Base-by-base conservation (phyloP, 441 rosid species). In the Mallotus japonicus region DNA sequence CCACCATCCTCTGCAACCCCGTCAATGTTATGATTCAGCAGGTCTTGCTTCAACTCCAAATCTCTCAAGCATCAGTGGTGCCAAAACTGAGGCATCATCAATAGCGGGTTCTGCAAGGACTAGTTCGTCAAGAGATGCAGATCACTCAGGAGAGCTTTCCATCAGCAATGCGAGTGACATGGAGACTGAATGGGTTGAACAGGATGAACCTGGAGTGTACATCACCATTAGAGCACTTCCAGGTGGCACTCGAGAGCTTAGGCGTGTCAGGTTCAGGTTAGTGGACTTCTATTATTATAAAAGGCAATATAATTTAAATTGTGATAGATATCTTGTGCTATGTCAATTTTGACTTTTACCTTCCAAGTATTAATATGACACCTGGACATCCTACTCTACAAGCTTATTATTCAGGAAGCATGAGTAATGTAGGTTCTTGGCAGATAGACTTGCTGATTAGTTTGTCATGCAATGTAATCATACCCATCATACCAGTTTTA, bases 251-350 rank as follows among this genome's bases (percentile, higher is more conserved):
- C 86, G 91, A 22, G 97, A 95, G 85, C 95, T 95, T 69, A 87
- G 97, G 79, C 95, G 99, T 0, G 92, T 95, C 76, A 90, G 99
- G 76, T 95, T 95, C 94, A 91, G 97, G 99, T 95, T 75, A 71
- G 82, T 74, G 20, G 50, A 60, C 34, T 74, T 72, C 16, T 50
- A 60, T 47, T 11, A 69, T 8, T 37, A 37, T 19, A 68, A 4
- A 19, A 22, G 12, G 24, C 11, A 54, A 40, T 49, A 58, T 20
- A 44, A 70, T 15, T 54, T 24, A 0, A 44, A 1, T 53, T 69
- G 61, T 51, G 49, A 50, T 56, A n/a, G 11, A 37, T 16, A 17
- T 17, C 6, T 14, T 14, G 1, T 69, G 44, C 22, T 47, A 51
- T 14, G 34, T n/a, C 58, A 8, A 3, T 62, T 28, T 14, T 75